Percentiles rank a stretch among this genome's conserved stretches.
Evolutionary conservation across 2,329 filamentous ascomycete species (phyloP).

Genomic region (Aspergillus piperis): DNA sequence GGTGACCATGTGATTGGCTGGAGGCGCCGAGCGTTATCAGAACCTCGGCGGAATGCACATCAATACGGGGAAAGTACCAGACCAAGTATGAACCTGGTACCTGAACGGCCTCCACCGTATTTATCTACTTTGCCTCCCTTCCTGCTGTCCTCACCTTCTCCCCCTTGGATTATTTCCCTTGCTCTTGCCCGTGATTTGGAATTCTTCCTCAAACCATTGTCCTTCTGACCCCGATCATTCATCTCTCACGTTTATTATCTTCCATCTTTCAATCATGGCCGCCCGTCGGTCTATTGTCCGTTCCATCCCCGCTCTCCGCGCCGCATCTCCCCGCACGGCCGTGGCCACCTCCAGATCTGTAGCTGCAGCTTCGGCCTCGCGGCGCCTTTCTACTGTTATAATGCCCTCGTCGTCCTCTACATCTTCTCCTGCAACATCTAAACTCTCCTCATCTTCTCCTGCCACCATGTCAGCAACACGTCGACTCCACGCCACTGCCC

Average conservation of each 20-base stretch:
- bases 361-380: conserved; percentile 24
- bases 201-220: neutral
- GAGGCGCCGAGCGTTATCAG: conserved; percentile 2
- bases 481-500: conserved; percentile 56
- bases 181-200: neutral
- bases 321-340: conserved; percentile 38
- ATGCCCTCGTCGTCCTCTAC: conserved; percentile 25
- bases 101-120: neutral
- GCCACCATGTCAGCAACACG: conserved; percentile 30
- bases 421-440: conserved; percentile 12
- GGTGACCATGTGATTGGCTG: neutral
- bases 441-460: conserved; percentile 16
- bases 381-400: conserved; percentile 27
- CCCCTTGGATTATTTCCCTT: neutral
- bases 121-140: conserved; percentile 6
- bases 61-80: neutral
- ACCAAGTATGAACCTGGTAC: neutral
- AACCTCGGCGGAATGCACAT: neutral
- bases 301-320: conserved; percentile 43
- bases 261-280: conserved; percentile 33
- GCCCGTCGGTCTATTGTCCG: conserved; percentile 40
- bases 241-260: neutral
- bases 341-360: conserved; percentile 24
- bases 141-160: conserved; percentile 3
- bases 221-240: neutral